phyloP scores from a whole-genome alignment of 192 early-diverging fungal genomes.

The Entomortierella beljakovae region DNA sequence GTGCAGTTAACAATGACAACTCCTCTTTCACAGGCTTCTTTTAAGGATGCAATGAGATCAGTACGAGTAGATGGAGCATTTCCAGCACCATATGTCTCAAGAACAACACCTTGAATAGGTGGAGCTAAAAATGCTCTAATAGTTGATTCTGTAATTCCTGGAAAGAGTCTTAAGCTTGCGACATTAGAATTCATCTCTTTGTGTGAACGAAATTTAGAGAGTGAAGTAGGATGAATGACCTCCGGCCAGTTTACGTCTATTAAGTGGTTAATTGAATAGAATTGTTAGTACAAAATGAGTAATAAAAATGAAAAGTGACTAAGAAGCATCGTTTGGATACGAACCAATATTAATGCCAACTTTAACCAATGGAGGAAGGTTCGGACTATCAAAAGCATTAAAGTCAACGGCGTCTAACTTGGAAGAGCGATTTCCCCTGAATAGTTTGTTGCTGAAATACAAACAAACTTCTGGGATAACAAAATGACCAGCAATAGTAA shows the following conservation, averaged over 20 bases:
- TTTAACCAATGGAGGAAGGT: constrained; percentile 88
- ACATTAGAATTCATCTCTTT: constrained; percentile 90
- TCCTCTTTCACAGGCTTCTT: constrained; percentile 90
- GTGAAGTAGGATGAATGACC: constrained; percentile 85
- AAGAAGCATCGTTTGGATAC: background rate
- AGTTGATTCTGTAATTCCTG: constrained; percentile 91
- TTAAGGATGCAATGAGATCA: constrained; percentile 85
- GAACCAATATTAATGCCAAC: constrained; percentile 96
- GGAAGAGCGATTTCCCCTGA: constrained; percentile 88
- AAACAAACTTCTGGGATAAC: constrained; percentile 95
- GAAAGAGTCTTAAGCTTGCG: constrained; percentile 90
- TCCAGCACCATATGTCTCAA: constrained; percentile 97
- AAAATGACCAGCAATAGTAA: constrained; percentile 98
- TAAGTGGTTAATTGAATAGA: background rate
- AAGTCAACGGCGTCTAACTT: constrained; percentile 86
- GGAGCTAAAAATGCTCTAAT: constrained; percentile 88
- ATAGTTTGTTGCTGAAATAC: constrained; percentile 95
- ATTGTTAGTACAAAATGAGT: background rate
- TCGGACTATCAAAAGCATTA: constrained; percentile 90
- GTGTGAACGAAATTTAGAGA: constrained; percentile 86
- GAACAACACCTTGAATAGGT: constrained; percentile 89
- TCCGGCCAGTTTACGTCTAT: constrained; percentile 91
- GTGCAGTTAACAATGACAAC: constrained; percentile 98
- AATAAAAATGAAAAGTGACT: background rate
- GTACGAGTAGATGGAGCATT: constrained; percentile 93